Base-by-base conservation (phyloP, 352 stramenopile genomes). In the Phytophthora meadii region DNA sequence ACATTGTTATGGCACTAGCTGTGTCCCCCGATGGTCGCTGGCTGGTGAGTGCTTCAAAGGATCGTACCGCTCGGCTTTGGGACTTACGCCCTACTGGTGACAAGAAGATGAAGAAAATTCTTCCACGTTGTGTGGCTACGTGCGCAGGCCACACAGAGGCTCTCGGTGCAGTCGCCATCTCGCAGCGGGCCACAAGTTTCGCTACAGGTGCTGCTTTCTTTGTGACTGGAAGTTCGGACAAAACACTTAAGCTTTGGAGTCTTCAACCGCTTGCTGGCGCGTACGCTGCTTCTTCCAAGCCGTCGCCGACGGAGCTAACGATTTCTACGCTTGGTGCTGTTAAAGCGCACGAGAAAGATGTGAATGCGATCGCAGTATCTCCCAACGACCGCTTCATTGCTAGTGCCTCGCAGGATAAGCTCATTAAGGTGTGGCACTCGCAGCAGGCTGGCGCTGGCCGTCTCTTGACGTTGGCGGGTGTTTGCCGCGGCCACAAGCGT, bases 241-340 rank as follows among this genome's bases (percentile, higher is more conserved):
- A 97, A 74, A 99, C 98, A 34, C 82, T 99, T 24, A 99, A 99
- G 81, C 84, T 98, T 76, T 99, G 97, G 97, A 94, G 93, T 58
- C 73, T 99, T 17, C 83, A 89, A 79, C 80, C 71, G 55, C 85
- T 92, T 30, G 70, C 76, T 17, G 62, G 49, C 5, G 56, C 60
- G 15, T 92, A 93, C 61, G 67, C 57, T 48, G 54, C 65, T 12
- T 57, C 75, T 66, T 76, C 81, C 34, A 81, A 83, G 44, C 46
- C 61, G 40, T 30, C 37, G 19, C 49, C 47, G 15, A 32, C 51
- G 40, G 68, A 93, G 49, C 65, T 86, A 68, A 70, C 80, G 48
- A 77, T 81, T 44, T 76, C 88, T 40, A 76, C 76, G 51, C 64
- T 94, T 67, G 80, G 72, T 47, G 89, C 80, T 11, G 80, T 93